Conservation (phyloP, 768 basidiomycete genomes). For the Termitomyces bulborhizus region DNA sequence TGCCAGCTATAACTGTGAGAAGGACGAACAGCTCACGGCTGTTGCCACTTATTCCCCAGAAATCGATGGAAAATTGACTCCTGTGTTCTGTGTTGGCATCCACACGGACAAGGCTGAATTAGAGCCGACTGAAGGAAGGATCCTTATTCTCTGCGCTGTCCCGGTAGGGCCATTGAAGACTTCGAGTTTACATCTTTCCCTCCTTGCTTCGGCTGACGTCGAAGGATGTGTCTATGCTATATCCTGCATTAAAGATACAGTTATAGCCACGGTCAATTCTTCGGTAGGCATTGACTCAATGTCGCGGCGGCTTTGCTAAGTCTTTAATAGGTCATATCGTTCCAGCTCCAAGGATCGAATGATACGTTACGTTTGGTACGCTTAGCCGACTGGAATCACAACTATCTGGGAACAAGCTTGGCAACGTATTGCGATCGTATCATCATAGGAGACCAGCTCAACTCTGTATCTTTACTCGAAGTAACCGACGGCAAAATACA, state of each 20-base stretch:
- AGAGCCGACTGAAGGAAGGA: slow-evolving; percentile 50
- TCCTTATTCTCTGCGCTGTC: slow-evolving; percentile 49
- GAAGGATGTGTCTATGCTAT: slow-evolving; percentile 69
- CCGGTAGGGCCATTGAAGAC: slow-evolving; percentile 18
- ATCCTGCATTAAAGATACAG: slow-evolving; percentile 36
- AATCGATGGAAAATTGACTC: slow-evolving; percentile 22
- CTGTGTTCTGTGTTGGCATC: slow-evolving; percentile 48
- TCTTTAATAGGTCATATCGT: slow-evolving; percentile 36
- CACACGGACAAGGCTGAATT: slow-evolving; percentile 36
- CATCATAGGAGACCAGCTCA: slow-evolving; percentile 74
- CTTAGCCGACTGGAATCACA: slow-evolving; percentile 69
- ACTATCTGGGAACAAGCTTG: slow-evolving; percentile 70
- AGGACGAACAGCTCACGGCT: slow-evolving; percentile 60
- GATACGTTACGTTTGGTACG: slow-evolving; percentile 25
- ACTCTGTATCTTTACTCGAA: slow-evolving; percentile 68
- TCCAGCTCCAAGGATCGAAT: slow-evolving; percentile 22
- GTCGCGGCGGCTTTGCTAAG: neutral
- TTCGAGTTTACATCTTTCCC: slow-evolving; percentile 24
- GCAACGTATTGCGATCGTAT: slow-evolving; percentile 48
- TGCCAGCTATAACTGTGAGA: slow-evolving; percentile 39
- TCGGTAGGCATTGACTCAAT: slow-evolving; percentile 41
- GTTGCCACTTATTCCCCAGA: slow-evolving; percentile 31
- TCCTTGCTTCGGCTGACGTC: slow-evolving; percentile 39
- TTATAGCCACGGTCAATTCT: slow-evolving; percentile 72
- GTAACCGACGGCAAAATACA: slow-evolving; percentile 37